phyloP scores from a whole-genome alignment of 2,329 filamentous ascomycete species.

The Fusarium metavorans region DNA sequence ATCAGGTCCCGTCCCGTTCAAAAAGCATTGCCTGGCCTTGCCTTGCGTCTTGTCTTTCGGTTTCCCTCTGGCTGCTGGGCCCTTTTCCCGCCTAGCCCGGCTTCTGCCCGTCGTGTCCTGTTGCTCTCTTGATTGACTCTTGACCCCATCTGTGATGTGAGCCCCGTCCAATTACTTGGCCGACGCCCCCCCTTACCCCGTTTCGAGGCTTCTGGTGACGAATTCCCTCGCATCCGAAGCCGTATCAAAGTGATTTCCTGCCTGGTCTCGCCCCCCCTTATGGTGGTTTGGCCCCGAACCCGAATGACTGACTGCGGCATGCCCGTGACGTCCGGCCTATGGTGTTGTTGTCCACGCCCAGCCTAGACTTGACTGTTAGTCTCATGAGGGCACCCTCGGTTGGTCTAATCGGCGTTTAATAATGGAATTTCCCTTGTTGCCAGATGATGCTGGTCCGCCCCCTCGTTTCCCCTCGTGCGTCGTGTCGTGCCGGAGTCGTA shows the following conservation, averaged over 20 bases:
- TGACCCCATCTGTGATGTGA: not conserved
- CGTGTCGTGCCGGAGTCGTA: conserved; percentile 44
- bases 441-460: conserved; percentile 43
- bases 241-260: conserved; percentile 13
- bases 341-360: conserved; percentile 4
- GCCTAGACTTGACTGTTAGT: not conserved
- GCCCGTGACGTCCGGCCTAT: not conserved
- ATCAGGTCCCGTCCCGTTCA: conserved; percentile 24
- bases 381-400: conserved; percentile 30
- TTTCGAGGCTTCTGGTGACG: conserved; percentile 4
- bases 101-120: conserved; percentile 19
- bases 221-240: conserved; percentile 25
- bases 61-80: conserved; percentile 16
- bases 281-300: conserved; percentile 24
- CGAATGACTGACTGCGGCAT: conserved; percentile 1
- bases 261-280: conserved; percentile 15
- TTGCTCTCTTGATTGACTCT: conserved; percentile 32
- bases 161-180: conserved; percentile 35
- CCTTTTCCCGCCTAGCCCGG: conserved; percentile 36
- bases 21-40: conserved; percentile 6
- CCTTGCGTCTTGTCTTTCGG: conserved; percentile 18
- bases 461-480: conserved; percentile 39
- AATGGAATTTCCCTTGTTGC: conserved; percentile 46
- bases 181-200: conserved; percentile 22
- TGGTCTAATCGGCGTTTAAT: conserved; percentile 44